Evolutionary conservation across 2,329 filamentous ascomycete species (phyloP), one percentile per base, ranked within the genome.

Genomic region (Aspergillus sp.): DNA sequence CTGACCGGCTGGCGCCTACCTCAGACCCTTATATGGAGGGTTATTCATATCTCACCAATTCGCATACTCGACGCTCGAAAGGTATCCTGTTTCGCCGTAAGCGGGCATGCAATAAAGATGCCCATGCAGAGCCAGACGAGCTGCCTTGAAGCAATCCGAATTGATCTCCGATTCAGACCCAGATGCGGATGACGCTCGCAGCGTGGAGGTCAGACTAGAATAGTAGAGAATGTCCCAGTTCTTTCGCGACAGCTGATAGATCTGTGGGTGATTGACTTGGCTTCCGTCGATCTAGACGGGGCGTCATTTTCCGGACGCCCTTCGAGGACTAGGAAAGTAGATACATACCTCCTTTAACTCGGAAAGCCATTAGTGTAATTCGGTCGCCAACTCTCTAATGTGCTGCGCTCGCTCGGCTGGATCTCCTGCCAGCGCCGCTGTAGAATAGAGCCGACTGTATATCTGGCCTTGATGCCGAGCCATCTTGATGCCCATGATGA

Each of bases 221-320:
- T 65, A 65, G 45, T 62, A 67, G 31, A 60, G 54, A n/a, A 69
- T 60, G 46, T 67, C 67, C 65, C 63, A 67, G 16, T 54, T 65
- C 10, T 55, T 47, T 45, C 55, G 31, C 12, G 58, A 60, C n/a
- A 69, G 20, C 14, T 56, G 16, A n/a, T 63, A 61, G 7, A 67
- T 18, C 11, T 56, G 36, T 2, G 46, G 57, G 20, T 59, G 52
- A 10, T 63, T 61, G 9, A 65, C 54, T 20, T 54, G 22, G 16
- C 42, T 58, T 6, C 29, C 31, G 4, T 65, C 54, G 24, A 65
- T 63, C 66, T 68, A 26, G 12, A 22, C 26, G 14, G 3, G 20
- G 14, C 20, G n/a, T 11, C 16, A n/a, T 56, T 45, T 12, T 6
- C 11, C 10, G 32, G 12, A 14, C 53, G 24, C 47, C 26, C 14